phyloP scores from a whole-genome alignment of 169 alveolate genomes.

The Eimeria necatrix region DNA sequence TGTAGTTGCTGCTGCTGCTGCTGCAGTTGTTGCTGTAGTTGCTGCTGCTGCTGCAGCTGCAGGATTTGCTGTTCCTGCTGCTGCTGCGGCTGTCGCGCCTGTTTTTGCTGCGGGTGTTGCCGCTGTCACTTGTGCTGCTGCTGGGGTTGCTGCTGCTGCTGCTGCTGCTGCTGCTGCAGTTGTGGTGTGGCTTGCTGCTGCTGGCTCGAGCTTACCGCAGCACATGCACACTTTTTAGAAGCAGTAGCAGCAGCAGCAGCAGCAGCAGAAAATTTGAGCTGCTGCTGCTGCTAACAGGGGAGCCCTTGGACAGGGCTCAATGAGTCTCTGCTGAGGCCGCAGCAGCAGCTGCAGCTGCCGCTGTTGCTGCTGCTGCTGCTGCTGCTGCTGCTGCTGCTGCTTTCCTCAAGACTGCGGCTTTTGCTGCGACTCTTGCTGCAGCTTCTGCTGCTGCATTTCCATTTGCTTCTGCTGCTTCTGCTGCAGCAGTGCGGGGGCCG shows the following conservation, averaged over 20 bases:
- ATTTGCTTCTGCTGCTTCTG: conserved; percentile 25
- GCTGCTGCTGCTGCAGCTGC: neutral
- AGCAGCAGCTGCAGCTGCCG: neutral
- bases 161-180: too few species aligned
- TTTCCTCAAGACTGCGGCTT: neutral
- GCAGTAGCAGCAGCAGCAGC: conserved; percentile 1
- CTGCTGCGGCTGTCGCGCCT: too few species aligned
- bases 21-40: neutral
- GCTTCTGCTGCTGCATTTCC: conserved; percentile 6
- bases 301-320: too few species aligned
- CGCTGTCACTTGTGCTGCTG: too few species aligned
- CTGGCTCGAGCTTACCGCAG: too few species aligned
- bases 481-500: neutral
- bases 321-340: neutral
- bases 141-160: too few species aligned
- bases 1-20: neutral
- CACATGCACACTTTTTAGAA: neutral
- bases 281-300: neutral
- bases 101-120: too few species aligned
- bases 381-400: conserved; percentile 26
- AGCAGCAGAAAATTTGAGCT: neutral
- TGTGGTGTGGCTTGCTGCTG: too few species aligned
- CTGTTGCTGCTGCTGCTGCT: conserved; percentile 17
- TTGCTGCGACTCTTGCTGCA: neutral
- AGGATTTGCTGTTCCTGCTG: too few species aligned